Conservation (phyloP, 1,284 basidiomycete species). For the Termitomyces sp. region DNA sequence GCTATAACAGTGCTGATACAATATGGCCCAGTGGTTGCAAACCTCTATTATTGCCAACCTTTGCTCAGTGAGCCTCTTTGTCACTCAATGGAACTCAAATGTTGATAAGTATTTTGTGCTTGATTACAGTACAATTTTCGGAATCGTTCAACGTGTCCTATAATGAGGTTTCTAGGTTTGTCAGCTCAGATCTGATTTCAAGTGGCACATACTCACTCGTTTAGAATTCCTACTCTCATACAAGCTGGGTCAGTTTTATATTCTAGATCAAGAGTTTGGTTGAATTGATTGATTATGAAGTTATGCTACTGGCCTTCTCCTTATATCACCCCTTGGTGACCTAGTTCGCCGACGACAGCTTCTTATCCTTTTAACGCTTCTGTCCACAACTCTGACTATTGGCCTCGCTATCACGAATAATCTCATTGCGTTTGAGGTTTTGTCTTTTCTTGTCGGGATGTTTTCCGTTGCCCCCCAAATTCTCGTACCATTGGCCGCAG, state of each 20-base stretch:
- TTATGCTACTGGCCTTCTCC: conserved; percentile 50
- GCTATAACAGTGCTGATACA: neutral
- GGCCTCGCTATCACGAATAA: conserved; percentile 46
- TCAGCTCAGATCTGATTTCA: neutral
- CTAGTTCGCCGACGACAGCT: conserved; percentile 53
- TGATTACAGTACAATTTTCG: conserved; percentile 42
- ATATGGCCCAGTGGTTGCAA: conserved; percentile 41
- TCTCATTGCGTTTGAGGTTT: conserved; percentile 42
- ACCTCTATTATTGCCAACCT: conserved; percentile 71
- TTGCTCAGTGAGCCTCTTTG: conserved; percentile 44
- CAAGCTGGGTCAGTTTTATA: conserved; percentile 38
- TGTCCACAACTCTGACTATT: conserved; percentile 44
- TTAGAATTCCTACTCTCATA: conserved; percentile 40
- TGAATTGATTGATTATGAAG: conserved; percentile 21
- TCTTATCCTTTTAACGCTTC: conserved; percentile 38
- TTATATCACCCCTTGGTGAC: conserved; percentile 61
- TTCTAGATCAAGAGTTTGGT: neutral
- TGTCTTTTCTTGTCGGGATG: conserved; percentile 51
- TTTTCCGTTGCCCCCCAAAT: conserved; percentile 50
- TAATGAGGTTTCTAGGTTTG: conserved; percentile 46
- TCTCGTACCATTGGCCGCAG: conserved; percentile 58
- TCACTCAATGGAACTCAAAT: neutral
- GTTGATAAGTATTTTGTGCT: neutral
- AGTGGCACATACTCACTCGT: neutral
- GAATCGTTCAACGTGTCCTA: conserved; percentile 50